Percentiles rank a stretch among this genome's conserved stretches.
These are phyloP conservation scores for Phialemonium atrogriseum DNA, from an alignment of 2,329 filamentous ascomycete species.

Conservation along the genomic window DNA sequence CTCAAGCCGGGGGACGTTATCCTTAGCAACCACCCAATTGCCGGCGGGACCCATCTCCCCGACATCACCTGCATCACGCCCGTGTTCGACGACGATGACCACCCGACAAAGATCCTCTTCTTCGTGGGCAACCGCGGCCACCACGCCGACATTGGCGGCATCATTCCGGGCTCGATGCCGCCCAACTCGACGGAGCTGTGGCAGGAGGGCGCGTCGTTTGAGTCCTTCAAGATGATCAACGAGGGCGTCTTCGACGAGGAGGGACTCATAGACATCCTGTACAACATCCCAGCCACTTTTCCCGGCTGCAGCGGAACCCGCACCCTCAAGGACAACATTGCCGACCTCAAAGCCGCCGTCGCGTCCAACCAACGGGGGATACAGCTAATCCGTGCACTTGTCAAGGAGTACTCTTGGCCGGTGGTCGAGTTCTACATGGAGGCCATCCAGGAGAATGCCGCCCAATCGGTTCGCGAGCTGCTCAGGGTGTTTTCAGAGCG, in stretches of 20 bases:
- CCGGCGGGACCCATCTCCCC: slow-evolving; percentile 27
- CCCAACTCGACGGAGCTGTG: slow-evolving; percentile 54
- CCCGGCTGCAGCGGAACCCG: slow-evolving; percentile 62
- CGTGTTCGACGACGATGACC: slow-evolving; percentile 32
- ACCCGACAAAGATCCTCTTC: slow-evolving; percentile 18
- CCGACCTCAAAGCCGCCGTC: slow-evolving; percentile 67
- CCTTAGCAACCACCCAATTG: slow-evolving; percentile 22
- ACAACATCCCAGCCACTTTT: slow-evolving; percentile 58
- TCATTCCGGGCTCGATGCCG: slow-evolving; percentile 68
- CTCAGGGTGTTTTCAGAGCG: slow-evolving; percentile 55
- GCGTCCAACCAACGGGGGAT: slow-evolving; percentile 70
- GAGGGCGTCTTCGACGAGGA: slow-evolving; percentile 64
- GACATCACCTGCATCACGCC: slow-evolving; percentile 27
- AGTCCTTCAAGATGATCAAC: slow-evolving; percentile 54
- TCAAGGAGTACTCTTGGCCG: slow-evolving; percentile 63
- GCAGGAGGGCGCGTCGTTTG: slow-evolving; percentile 51
- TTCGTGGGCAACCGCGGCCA: slow-evolving; percentile 62
- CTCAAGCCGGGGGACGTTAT: slow-evolving; percentile 25
- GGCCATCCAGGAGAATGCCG: slow-evolving; percentile 68
- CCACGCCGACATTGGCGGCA: slow-evolving; percentile 41
- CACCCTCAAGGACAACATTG: slow-evolving; percentile 66
- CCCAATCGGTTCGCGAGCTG: slow-evolving; percentile 60
- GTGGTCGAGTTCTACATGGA: slow-evolving; percentile 73
- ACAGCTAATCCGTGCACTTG: slow-evolving; percentile 61
- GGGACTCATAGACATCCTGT: slow-evolving; percentile 56